These are phyloP conservation scores for Trametes villosa DNA, from an alignment of 768 basidiomycete species.

Conservation along the genomic window DNA sequence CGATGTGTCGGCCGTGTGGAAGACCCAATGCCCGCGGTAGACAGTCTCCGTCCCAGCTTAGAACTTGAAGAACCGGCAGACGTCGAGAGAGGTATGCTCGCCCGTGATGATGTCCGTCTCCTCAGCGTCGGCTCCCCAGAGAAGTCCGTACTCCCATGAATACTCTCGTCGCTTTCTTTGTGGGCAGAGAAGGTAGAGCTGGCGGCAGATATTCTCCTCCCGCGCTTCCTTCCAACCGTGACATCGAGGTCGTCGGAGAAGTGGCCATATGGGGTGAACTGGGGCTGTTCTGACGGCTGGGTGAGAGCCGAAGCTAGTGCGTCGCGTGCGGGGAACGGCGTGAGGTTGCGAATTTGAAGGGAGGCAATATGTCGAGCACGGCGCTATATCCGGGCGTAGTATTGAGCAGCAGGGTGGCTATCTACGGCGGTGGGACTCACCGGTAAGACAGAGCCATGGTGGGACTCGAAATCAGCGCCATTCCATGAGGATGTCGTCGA, in stretches of 20 bases:
- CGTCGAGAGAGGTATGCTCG: conserved; percentile 31
- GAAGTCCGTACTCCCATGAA: conserved; percentile 3
- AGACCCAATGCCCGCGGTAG: background rate
- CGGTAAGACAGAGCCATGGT: background rate
- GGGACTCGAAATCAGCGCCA: background rate
- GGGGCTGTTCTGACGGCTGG: conserved; percentile 65
- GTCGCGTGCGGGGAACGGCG: conserved; percentile 84
- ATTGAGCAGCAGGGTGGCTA: background rate
- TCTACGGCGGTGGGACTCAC: background rate
- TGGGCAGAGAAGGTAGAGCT: conserved; percentile 57
- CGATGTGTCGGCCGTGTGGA: conserved; percentile 22
- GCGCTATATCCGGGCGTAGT: conserved; percentile 43
- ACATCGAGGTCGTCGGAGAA: conserved; percentile 75
- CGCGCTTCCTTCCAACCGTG: conserved; percentile 58
- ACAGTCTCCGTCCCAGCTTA: conserved; percentile 14
- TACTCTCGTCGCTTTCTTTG: conserved; percentile 48
- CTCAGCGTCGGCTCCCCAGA: conserved; percentile 42
- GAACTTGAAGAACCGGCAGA: conserved; percentile 30
- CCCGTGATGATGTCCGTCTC: conserved; percentile 50
- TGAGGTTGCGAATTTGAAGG: conserved; percentile 78
- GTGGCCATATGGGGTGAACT: conserved; percentile 59
- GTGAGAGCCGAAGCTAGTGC: conserved; percentile 74
- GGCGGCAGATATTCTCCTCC: conserved; percentile 58
- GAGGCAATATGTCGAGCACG: conserved; percentile 75
- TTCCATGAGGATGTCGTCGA: conserved; percentile 3